Conservation (phyloP, 177 flowering plant species). For the Telopea speciosissima region DNA sequence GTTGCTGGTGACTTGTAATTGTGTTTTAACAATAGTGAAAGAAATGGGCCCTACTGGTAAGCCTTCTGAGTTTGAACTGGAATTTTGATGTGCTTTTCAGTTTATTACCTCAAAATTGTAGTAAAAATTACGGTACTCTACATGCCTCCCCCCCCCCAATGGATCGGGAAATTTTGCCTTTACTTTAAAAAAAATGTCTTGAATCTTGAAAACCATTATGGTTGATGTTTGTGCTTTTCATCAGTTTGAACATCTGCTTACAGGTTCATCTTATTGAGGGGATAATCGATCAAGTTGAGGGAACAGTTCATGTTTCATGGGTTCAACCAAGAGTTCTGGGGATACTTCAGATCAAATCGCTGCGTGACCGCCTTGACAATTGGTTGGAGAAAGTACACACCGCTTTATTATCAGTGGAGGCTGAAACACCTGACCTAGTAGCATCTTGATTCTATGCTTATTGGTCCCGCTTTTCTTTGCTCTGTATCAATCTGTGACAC, state of each 20-base stretch:
- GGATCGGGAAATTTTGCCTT: too few species aligned
- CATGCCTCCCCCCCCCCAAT: too few species aligned
- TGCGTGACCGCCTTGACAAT: slow-evolving; percentile 68
- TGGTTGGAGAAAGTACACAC: slow-evolving; percentile 87
- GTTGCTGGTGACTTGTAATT: too few species aligned
- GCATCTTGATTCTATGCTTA: slow-evolving; percentile 37
- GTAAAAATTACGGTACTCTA: too few species aligned
- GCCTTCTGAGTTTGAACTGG: too few species aligned
- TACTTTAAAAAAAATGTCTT: too few species aligned
- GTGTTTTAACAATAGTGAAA: too few species aligned
- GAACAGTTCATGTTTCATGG: slow-evolving; percentile 90
- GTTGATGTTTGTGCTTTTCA: background rate
- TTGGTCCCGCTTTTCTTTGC: slow-evolving; percentile 11
- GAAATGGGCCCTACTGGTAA: too few species aligned
- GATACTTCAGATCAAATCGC: slow-evolving; percentile 71
- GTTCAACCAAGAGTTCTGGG: slow-evolving; percentile 93
- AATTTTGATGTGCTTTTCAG: too few species aligned
- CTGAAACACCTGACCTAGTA: slow-evolving; percentile 90
- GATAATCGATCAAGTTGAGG: slow-evolving; percentile 90
- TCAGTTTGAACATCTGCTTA: slow-evolving; percentile 8
- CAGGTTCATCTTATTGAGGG: slow-evolving; percentile 98
- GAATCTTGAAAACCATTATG: background rate
- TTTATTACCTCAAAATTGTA: too few species aligned
- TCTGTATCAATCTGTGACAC: slow-evolving; percentile 19
- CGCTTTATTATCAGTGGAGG: slow-evolving; percentile 72